Evolutionary conservation across 2,329 filamentous ascomycete genomes (phyloP).

Genomic region (Blastomyces emzantsi): DNA sequence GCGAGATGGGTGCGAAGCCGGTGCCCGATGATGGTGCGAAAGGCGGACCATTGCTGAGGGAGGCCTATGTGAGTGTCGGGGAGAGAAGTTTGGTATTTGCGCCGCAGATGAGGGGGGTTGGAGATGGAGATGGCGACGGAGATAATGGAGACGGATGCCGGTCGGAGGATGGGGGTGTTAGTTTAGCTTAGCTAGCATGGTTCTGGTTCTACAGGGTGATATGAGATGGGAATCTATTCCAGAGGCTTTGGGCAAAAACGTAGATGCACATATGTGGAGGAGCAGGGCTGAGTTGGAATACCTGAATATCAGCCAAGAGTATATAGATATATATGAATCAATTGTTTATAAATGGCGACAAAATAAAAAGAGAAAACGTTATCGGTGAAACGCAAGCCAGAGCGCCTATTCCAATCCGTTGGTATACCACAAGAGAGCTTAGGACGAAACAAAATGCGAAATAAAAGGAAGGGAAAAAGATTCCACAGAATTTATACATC

Average conservation of each 20-base stretch:
- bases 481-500: not conserved
- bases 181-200: not conserved
- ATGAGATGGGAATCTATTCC: not conserved
- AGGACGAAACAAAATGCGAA: not conserved
- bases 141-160: not conserved
- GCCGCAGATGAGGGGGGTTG: not conserved
- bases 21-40: conserved; percentile 35
- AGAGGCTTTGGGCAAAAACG: too few species aligned
- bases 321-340: not conserved
- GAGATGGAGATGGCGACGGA: not conserved
- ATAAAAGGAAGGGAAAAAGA: not conserved
- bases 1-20: conserved; percentile 76
- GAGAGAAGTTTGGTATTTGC: conserved; percentile 25
- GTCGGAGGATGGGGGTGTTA: conserved; percentile 3
- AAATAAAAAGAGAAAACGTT: not conserved
- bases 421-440: not conserved
- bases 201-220: not conserved
- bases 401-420: conserved; percentile 1
- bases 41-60: conserved; percentile 40
- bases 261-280: not conserved
- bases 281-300: not conserved
- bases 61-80: conserved; percentile 46
- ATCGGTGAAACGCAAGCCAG: not conserved
- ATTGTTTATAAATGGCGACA: not conserved
- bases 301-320: not conserved